phyloP scores from a whole-genome alignment of 768 basidiomycete genomes.

The Clavaria fumosa region DNA sequence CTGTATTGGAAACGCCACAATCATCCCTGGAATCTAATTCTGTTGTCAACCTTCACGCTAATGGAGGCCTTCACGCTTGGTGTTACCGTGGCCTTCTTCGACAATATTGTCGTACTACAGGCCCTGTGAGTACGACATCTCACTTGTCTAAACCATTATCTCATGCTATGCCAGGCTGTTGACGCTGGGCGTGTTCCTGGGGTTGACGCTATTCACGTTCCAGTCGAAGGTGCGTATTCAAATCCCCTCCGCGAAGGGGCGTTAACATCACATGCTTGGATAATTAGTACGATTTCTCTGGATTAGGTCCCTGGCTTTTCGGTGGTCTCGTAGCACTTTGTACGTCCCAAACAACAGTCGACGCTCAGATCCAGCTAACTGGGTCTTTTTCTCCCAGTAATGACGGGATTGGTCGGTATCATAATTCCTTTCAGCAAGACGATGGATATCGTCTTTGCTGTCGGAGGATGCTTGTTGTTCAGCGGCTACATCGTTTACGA shows the following conservation, averaged over 20 bases:
- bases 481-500: conserved; percentile 86
- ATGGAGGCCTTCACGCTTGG: conserved; percentile 88
- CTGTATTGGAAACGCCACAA: conserved; percentile 90
- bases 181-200: conserved; percentile 85
- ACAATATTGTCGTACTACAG: conserved; percentile 64
- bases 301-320: conserved; percentile 84
- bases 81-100: conserved; percentile 62
- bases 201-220: conserved; percentile 86
- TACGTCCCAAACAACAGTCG: conserved; percentile 19
- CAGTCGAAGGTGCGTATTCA: conserved; percentile 61
- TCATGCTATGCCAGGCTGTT: conserved; percentile 39
- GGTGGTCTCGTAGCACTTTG: conserved; percentile 67
- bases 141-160: neutral
- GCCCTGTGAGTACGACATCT: conserved; percentile 43
- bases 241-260: neutral
- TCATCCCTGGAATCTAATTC: conserved; percentile 74
- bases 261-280: conserved; percentile 1
- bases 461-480: conserved; percentile 70
- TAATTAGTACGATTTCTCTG: conserved; percentile 79
- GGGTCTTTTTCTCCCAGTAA: too few species aligned
- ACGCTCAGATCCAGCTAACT: too few species aligned
- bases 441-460: conserved; percentile 67
- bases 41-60: conserved; percentile 77
- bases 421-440: conserved; percentile 79
- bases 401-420: conserved; percentile 68